A percentile compares a stretch with the other conserved stretches of the same genome.
These are phyloP conservation scores for Boletus tylopilopsis DNA, from an alignment of 768 basidiomycete genomes.

Conservation along the genomic window DNA sequence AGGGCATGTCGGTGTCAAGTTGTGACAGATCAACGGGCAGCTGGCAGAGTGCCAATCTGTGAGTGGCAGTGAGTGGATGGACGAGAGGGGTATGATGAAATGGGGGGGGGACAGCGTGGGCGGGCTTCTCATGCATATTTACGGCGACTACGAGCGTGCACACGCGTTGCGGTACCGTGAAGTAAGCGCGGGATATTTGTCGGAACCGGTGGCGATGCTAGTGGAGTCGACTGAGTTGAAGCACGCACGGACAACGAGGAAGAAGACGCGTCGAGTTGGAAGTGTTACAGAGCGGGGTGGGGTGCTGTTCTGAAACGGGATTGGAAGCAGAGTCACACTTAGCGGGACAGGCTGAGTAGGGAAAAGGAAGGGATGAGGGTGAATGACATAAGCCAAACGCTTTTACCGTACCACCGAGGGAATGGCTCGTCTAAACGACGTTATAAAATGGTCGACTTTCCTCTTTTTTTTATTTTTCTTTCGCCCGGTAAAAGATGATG, in stretches of 20 bases:
- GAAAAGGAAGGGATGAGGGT: neutral
- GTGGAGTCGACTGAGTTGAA: no score
- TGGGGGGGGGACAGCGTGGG: no score
- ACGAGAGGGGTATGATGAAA: no score
- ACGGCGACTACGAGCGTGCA: conserved; percentile 1
- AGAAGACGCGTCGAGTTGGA: no score
- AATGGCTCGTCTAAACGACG: conserved; percentile 10
- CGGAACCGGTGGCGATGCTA: conserved; percentile 2
- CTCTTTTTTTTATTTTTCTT: neutral
- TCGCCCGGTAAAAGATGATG: conserved; percentile 3
- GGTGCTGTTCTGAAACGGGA: conserved; percentile 6
- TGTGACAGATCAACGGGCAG: no score
- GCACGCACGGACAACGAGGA: no score
- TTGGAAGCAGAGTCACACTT: no score
- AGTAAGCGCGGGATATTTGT: neutral
- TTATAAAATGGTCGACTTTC: conserved; percentile 22
- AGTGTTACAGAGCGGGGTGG: neutral
- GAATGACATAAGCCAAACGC: neutral
- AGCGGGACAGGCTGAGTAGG: neutral
- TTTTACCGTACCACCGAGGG: conserved; percentile 1
- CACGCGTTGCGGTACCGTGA: conserved; percentile 1
- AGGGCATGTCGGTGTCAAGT: neutral
- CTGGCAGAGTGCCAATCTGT: no score
- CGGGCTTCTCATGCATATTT: neutral
- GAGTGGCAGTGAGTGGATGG: no score